phyloP scores from a whole-genome alignment of 2,329 filamentous ascomycete genomes.

The Penicillium crustosum region DNA sequence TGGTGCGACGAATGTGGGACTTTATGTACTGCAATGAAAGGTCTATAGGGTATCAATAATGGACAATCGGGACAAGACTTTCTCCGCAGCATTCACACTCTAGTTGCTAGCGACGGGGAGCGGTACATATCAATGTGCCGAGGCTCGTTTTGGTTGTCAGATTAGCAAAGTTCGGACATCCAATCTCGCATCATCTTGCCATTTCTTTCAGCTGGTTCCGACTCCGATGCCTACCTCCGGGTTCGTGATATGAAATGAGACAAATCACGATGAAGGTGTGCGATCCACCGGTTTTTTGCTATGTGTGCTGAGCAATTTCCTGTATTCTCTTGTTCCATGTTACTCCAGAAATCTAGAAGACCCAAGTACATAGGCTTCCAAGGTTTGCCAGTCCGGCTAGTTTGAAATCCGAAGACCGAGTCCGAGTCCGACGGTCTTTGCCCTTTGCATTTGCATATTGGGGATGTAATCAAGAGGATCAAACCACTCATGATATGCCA shows the following conservation, averaged over 20 bases:
- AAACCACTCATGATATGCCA: background rate
- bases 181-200: constrained; percentile 8
- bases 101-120: constrained; percentile 1
- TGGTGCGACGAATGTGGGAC: constrained; percentile 9
- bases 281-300: background rate
- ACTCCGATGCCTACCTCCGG: constrained; percentile 11
- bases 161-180: constrained; percentile 1
- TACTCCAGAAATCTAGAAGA: background rate
- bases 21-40: constrained; percentile 1
- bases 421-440: constrained; percentile 17
- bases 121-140: constrained; percentile 15
- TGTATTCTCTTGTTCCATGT: constrained; percentile 1
- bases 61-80: background rate
- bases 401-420: constrained; percentile 11
- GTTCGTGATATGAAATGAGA: background rate
- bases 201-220: constrained; percentile 11
- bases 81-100: constrained; percentile 3
- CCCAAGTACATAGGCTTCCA: background rate
- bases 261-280: constrained; percentile 14
- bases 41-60: constrained; percentile 4
- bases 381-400: background rate
- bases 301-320: background rate
- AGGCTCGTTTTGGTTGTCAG: background rate
- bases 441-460: background rate
- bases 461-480: constrained; percentile 1